Base-by-base conservation (phyloP, 306 rosid species). In the Gastrolobium villosum region DNA sequence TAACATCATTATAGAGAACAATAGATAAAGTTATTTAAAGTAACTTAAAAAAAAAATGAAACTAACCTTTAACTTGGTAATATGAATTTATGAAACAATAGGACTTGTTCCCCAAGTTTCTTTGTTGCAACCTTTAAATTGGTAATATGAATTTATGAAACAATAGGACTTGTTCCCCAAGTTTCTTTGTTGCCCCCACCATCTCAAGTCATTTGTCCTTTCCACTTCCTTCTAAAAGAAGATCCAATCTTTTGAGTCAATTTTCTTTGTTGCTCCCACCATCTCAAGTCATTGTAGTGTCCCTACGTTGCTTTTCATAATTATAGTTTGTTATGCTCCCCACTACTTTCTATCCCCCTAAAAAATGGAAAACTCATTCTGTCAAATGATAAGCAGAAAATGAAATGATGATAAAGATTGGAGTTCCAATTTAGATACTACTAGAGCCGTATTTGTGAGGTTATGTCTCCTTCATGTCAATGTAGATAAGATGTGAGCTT, bases 261-360 rank as follows among this genome's bases (percentile, higher is more conserved):
- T 78, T 66, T 56, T n/a, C 36, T 3, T 28, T 32, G 2, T 13
- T 30, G 57, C n/a, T 20, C 54, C 39, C 55, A 15, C 55, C 20
- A 46, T 74, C 36, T 60, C 43, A 46, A 68, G 53, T 67, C 56
- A 14, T 26, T 7, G 15, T 43, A 30, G 40, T 13, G 28, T 13
- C 5, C 26, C 40, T 44, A 5, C 8, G 5, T 2, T 5, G 13
- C 36, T 65, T 44, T 69, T 5, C 14, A 43, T 37, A 6, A 13
- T 5, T 2, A 15, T 4, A 30, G 85, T 68, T 74, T 74, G 72
- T 81, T 57, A 66, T 81, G 76, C 60, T 81, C 66, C 65, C 81
- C 85, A 75, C 72, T 13, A 55, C 5, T 43, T 28, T 28, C 0
- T 48, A 54, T 76, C 49, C 11, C 37, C 41, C 45, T 31, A 10